Evolutionary conservation across 2,329 filamentous ascomycete genomes (phyloP), one percentile per base, ranked within the genome.

Genomic region (Hymenoscyphus albidus): DNA sequence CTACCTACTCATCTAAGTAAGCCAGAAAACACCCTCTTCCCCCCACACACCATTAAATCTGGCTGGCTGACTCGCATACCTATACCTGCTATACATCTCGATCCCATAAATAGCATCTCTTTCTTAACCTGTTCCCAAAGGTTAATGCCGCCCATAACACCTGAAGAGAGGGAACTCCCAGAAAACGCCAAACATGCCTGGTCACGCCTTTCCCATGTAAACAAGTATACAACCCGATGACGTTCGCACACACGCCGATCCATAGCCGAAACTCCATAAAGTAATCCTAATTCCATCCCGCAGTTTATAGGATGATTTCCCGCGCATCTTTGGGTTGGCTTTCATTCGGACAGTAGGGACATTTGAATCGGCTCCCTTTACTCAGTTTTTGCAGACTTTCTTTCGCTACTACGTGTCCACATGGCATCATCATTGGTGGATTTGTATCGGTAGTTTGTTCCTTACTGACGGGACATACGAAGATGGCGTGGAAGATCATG

Each of bases 401-500:
- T 69, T 88, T 85, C 18, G 93, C 93, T 65, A 99, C 88, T 61
- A 97, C 94, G 78, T 99, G 95, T 5, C 95, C 94, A 74, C 95
- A 99, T 0, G 92, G 91, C 74, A 99, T 88, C 85, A 97, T 95
- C 90, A 98, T 96, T 1, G 95, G 93, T 12, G 95, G 95, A 76
- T 99, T 99, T 31, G 83, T 80, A 73, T 96, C 93, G 0, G 94
- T 99, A 0, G 91, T 93, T 77, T 99, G 95, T 75, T 97, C 95
- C 77, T 98, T 98, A 72, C 90, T 93, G 5, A 99, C 95, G 0
- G 95, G 95, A 74, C 95, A 99, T 54, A 99, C 95, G 75, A 99
- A 99, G 74, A 99, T 97, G 63, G 91, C 91, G 77, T 99, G 95
- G 80, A 96, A 99, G 59, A 88, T 80, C 83, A 86, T 86, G 69